These are phyloP conservation scores for Aureobasidium vineae DNA, from an alignment of 2,329 filamentous ascomycete species.

Conservation along the genomic window DNA sequence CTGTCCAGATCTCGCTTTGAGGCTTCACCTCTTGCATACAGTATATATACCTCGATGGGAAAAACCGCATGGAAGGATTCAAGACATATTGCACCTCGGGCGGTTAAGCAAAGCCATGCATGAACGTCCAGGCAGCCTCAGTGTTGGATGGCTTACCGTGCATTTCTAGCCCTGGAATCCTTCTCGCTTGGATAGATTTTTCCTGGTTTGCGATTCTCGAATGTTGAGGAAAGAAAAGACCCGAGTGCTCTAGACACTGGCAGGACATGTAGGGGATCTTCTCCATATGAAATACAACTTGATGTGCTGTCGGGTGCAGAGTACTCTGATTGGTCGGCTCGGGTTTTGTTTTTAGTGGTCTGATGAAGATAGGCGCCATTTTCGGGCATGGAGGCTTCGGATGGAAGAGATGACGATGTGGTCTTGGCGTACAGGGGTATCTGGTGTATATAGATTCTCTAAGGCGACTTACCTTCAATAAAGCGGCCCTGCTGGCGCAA, in stretches of 20 bases:
- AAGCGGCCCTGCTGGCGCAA: constrained; percentile 24
- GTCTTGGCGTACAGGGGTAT: no score
- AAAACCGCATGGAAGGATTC: neutral
- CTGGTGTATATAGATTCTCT: no score
- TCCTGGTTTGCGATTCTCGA: no score
- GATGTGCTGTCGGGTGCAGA: neutral
- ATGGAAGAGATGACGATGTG: no score
- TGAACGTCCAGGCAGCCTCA: neutral
- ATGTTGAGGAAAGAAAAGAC: neutral
- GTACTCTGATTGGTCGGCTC: neutral
- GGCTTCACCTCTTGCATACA: neutral
- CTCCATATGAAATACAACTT: no score
- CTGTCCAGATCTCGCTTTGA: neutral
- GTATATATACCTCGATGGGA: neutral
- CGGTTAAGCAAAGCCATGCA: neutral
- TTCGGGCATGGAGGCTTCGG: neutral
- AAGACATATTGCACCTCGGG: neutral
- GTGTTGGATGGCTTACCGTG: neutral
- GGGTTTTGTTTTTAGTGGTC: neutral
- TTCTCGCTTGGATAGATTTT: neutral
- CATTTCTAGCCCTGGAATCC: constrained; percentile 4
- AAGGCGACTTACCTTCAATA: no score
- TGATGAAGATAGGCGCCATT: neutral
- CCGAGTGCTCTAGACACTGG: neutral
- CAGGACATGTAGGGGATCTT: neutral